Evolutionary conservation across 345 rosid species (phyloP).

Genomic region (Eucalyptus cloeziana): DNA sequence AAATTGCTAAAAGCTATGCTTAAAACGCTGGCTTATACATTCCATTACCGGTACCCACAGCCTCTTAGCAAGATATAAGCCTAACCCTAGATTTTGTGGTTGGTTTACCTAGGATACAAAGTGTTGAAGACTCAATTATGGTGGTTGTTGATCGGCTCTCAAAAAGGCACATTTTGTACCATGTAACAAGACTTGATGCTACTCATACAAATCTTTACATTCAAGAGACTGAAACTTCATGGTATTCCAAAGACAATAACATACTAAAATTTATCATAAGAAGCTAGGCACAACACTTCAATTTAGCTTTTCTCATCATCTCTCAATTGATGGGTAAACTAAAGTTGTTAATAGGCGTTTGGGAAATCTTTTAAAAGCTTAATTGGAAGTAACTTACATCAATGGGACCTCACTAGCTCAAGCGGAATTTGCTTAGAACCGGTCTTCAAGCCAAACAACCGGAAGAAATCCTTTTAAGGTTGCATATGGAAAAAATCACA

Average conservation of each 20-base stretch:
- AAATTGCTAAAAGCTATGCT: neutral
- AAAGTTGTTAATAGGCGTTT: neutral
- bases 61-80: neutral
- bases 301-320: neutral
- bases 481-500: neutral
- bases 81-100: neutral
- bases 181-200: neutral
- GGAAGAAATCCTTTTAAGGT: neutral
- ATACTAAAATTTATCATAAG: neutral
- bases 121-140: neutral
- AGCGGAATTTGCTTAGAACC: neutral
- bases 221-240: neutral
- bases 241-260: neutral
- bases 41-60: neutral
- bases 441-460: neutral
- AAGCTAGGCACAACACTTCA: neutral
- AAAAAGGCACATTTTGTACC: neutral
- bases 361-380: neutral
- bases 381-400: neutral
- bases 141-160: neutral
- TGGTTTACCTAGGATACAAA: neutral
- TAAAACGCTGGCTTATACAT: neutral
- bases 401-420: neutral
- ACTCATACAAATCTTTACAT: neutral
- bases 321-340: neutral